Percentiles rank a stretch among this genome's conserved stretches.
phyloP scores from a whole-genome alignment of 2,329 filamentous ascomycete genomes.

The Aspergillus phoenicis region DNA sequence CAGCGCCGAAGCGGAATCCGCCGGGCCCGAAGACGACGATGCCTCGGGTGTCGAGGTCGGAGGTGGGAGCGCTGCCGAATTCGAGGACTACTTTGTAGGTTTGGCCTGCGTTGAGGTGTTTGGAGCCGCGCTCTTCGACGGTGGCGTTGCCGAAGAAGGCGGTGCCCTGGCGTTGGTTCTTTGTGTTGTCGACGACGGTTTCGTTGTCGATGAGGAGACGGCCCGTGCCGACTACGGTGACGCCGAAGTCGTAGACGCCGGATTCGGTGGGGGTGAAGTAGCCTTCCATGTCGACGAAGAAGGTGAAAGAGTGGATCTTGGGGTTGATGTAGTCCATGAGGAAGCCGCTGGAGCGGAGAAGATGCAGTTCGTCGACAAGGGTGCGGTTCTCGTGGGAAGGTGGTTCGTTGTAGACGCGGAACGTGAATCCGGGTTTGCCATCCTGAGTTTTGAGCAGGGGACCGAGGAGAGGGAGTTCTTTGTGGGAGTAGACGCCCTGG shows the following conservation, averaged over 20 bases:
- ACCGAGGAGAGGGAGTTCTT: constrained; percentile 63
- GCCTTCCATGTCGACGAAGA: constrained; percentile 65
- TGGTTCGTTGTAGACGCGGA: constrained; percentile 65
- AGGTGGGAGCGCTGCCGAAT: constrained; percentile 62
- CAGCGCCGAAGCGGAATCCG: constrained; percentile 64
- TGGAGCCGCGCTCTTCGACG: constrained; percentile 62
- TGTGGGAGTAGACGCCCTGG: constrained; percentile 66
- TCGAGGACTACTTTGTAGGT: constrained; percentile 62
- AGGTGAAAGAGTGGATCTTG: constrained; percentile 55
- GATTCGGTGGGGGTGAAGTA: constrained; percentile 63
- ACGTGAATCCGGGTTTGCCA: constrained; percentile 61
- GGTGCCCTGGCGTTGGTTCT: constrained; percentile 63
- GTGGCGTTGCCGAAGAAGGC: constrained; percentile 68
- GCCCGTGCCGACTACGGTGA: constrained; percentile 67
- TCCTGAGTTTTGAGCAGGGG: constrained; percentile 54
- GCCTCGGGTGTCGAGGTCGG: constrained; percentile 54
- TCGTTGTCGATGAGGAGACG: constrained; percentile 65
- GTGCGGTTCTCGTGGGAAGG: constrained; percentile 52
- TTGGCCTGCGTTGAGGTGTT: constrained; percentile 61
- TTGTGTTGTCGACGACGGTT: constrained; percentile 66
- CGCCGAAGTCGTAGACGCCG: constrained; percentile 65
- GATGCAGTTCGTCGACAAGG: constrained; percentile 54
- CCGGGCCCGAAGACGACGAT: constrained; percentile 59
- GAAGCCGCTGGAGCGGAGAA: constrained; percentile 49
- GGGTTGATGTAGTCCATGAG: constrained; percentile 59